Conservation (phyloP, 257 asterid genomes). For the Scutellaria galericulata region DNA sequence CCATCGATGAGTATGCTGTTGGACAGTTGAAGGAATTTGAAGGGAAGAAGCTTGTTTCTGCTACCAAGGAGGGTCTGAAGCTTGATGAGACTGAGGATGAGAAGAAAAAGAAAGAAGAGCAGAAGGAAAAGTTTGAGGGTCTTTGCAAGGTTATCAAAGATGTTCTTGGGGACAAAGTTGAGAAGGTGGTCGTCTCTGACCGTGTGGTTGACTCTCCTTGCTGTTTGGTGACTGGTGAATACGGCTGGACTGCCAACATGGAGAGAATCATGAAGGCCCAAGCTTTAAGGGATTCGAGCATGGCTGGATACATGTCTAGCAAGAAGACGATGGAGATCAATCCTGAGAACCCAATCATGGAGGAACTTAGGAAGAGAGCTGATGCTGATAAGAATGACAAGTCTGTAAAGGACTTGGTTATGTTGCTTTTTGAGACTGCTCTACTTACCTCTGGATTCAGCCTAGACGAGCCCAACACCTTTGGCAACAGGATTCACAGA, state of each 20-base stretch:
- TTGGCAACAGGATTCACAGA: slow-evolving; percentile 70
- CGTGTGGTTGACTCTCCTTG: slow-evolving; percentile 76
- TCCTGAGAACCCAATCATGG: slow-evolving; percentile 66
- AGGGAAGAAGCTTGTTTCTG: slow-evolving; percentile 69
- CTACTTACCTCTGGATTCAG: slow-evolving; percentile 71
- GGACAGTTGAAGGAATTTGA: slow-evolving; percentile 70
- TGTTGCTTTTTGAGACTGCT: slow-evolving; percentile 67
- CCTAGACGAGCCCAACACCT: slow-evolving; percentile 72
- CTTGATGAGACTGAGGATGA: slow-evolving; percentile 71
- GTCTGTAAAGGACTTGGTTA: slow-evolving; percentile 66
- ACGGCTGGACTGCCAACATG: slow-evolving; percentile 78
- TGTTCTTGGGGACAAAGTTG: slow-evolving; percentile 68
- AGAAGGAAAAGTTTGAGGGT: slow-evolving; percentile 60
- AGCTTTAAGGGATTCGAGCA: slow-evolving; percentile 65
- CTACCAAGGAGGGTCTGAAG: slow-evolving; percentile 77
- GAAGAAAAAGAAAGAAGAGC: slow-evolving; percentile 60
- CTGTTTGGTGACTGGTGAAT: slow-evolving; percentile 72
- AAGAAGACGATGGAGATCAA: slow-evolving; percentile 74
- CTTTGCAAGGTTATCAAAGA: slow-evolving; percentile 76
- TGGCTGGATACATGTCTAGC: slow-evolving; percentile 73
- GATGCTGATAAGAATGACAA: slow-evolving; percentile 70
- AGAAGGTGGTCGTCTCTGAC: slow-evolving; percentile 65
- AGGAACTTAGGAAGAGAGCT: slow-evolving; percentile 69
- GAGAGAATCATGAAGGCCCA: slow-evolving; percentile 75
- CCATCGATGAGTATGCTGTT: slow-evolving; percentile 69